Base-by-base conservation (phyloP, 257 asterid genomes). In the Solanum etuberosum region DNA sequence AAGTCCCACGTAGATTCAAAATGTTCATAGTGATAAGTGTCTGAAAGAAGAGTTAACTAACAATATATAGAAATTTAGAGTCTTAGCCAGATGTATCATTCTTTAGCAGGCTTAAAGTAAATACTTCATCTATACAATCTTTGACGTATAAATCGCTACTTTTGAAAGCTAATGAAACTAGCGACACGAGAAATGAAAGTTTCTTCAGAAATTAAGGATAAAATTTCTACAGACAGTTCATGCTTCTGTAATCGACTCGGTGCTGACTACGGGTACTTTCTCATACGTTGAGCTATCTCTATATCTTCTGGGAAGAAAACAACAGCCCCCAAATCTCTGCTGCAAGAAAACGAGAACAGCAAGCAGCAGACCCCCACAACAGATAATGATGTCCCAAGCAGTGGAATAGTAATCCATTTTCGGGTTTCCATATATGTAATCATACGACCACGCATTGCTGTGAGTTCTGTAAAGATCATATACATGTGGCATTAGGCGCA, bases 361-460 rank as follows among this genome's bases (percentile, higher is more conserved):
- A 71, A 96, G 90, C 3, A 92, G 38, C 63, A 94, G 83, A 61
- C 98, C 98, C 5, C 93, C 94, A 32, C 88, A 87, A 29, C 93
- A 91, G 67, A 95, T 94, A 80, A 91, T 84, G 78, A 96, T 87
- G 88, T 96, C 98, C 98, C 98, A 96, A 18, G 94, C 83, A 3
- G 98, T 94, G 16, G 99, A 94, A 89, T 93, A 96, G 88, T 87
- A 96, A 86, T 94, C 98, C 94, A 90, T 86, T 90, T 92, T 89
- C 25, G 99, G 98, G 89, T 96, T 94, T 16, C 98, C 98, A 13
- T 93, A 96, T 32, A 96, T 92, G 89, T 91, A 92, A 83, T 87
- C 84, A 61, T 91, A 88, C 1, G 92, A 86, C 96, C 92, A 94
- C 3, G 91, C 78, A 7, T 96, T 84, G 87, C 90, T 90, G 76